Base-by-base conservation (phyloP, 2,329 filamentous ascomycete genomes). In the Alternaria arborescens region DNA sequence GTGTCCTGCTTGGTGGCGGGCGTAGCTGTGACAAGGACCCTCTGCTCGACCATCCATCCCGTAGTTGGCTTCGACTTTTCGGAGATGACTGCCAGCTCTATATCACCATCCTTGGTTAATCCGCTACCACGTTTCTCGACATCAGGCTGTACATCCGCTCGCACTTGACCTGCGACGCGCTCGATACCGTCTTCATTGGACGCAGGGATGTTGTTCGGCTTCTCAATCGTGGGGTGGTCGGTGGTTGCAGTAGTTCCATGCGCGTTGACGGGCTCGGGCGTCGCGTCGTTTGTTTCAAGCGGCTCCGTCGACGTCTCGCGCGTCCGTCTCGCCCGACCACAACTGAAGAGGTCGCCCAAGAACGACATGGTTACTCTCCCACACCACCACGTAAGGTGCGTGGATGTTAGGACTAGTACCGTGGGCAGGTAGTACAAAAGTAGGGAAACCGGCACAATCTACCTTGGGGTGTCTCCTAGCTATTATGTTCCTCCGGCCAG, bases 281-380 rank as follows among this genome's bases (percentile, higher is more conserved):
- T 48, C 26, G 55, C 41, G 41, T 52, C 58, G 22, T 58, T 44
- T 38, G 47, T 46, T 42, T 46, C 34, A 47, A 43, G 47, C 26
- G 44, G 14, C 41, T 57, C 42, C 14, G 51, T 48, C 20, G 40
- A 43, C 28, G 48, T 44, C 46, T 56, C 54, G 55, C 55, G 61
- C 22, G 52, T 41, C 48, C 52, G 52, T 52, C 61, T 54, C 50
- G 61, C 41, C 30, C 58, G 26, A 14, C 58, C 58, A 30, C 61
- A 64, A 36, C 51, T 61, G 34, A 64, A 64, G 16, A 64, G 36
- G 22, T 61, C 61, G 18, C 58, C 55, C n/a, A 64, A 40, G 43
- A 61, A 61, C 41, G 61, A 48, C 61, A 58, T 61, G 60, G 46
- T 28, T 51, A 42, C 53, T 57, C 58, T 52, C 44, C 50, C 41